Evolutionary conservation across 352 stramenopile genomes (phyloP).

Genomic region (Aphanomyces invadans): DNA sequence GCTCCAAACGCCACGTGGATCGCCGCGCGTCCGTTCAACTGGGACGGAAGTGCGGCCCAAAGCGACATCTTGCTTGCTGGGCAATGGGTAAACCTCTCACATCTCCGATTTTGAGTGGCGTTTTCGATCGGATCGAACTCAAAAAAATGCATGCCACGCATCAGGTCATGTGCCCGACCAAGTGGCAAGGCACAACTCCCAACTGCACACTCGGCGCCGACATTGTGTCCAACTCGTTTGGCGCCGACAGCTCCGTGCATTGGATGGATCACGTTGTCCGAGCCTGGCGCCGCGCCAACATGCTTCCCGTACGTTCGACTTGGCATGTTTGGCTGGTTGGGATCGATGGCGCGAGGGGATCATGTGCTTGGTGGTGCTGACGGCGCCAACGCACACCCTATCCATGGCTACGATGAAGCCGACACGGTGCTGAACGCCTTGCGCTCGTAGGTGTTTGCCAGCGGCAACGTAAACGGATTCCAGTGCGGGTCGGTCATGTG

Average conservation of each 20-base stretch:
- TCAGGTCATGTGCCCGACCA: constrained; percentile 43
- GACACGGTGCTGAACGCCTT: too few relatives aligned
- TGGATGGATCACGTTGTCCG: constrained; percentile 22
- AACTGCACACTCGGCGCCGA: constrained; percentile 56
- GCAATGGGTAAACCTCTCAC: constrained; percentile 42
- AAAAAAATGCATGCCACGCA: too few relatives aligned
- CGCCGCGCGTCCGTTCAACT: constrained; percentile 54
- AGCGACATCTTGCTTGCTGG: constrained; percentile 59
- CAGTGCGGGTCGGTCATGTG: constrained; percentile 63
- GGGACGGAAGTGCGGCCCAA: constrained; percentile 47
- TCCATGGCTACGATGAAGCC: too few relatives aligned
- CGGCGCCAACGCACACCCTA: neutral
- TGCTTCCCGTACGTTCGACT: constrained; percentile 13
- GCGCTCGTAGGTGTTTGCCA: constrained; percentile 45
- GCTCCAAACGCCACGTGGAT: constrained; percentile 60
- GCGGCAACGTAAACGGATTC: constrained; percentile 65
- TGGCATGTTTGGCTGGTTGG: too few relatives aligned
- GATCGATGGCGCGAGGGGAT: too few relatives aligned
- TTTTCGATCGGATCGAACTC: too few relatives aligned
- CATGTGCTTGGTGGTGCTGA: neutral
- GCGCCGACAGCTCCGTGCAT: constrained; percentile 32
- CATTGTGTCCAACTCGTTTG: constrained; percentile 61
- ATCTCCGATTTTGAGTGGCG: too few relatives aligned
- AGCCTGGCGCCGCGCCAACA: constrained; percentile 1
- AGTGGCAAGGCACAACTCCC: constrained; percentile 34